Conservation (phyloP, 768 basidiomycete species). For the Exidia glandulosa region DNA sequence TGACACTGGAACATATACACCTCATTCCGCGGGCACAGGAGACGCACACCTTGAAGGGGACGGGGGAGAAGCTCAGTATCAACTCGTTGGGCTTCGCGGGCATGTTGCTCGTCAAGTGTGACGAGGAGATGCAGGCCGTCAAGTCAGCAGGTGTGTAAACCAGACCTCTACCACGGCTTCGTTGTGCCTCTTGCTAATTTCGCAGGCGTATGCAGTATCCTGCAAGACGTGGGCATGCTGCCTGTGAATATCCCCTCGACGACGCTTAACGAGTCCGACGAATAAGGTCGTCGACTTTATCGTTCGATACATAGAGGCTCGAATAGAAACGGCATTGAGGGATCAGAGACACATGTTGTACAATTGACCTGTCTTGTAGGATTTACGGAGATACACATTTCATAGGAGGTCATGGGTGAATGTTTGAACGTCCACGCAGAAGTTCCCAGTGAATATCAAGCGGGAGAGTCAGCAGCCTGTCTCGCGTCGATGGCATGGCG, state of each 20-base stretch:
- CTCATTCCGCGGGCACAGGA: conserved; percentile 70
- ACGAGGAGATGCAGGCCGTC: conserved; percentile 60
- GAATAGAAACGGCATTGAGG: no score
- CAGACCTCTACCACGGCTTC: not conserved
- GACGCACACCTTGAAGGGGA: conserved; percentile 37
- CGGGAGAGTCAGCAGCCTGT: no score
- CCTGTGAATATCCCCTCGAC: conserved; percentile 15
- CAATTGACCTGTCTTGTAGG: no score
- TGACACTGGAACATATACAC: conserved; percentile 77
- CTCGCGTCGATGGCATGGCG: no score
- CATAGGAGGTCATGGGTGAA: no score
- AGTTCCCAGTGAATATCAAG: no score
- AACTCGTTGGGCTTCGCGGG: conserved; percentile 89
- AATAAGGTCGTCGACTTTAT: no score
- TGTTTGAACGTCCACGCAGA: no score
- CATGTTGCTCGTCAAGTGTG: conserved; percentile 77
- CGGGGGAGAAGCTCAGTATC: conserved; percentile 52
- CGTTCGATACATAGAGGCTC: no score
- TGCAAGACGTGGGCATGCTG: conserved; percentile 51
- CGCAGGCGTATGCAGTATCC: conserved; percentile 37
- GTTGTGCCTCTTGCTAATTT: not conserved
- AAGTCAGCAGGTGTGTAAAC: conserved; percentile 35
- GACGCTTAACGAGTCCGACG: conserved; percentile 1
- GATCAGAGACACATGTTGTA: no score
- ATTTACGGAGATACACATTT: no score